phyloP scores from a whole-genome alignment of 2,329 filamentous ascomycete genomes.

The Cytospora chrysosperma region DNA sequence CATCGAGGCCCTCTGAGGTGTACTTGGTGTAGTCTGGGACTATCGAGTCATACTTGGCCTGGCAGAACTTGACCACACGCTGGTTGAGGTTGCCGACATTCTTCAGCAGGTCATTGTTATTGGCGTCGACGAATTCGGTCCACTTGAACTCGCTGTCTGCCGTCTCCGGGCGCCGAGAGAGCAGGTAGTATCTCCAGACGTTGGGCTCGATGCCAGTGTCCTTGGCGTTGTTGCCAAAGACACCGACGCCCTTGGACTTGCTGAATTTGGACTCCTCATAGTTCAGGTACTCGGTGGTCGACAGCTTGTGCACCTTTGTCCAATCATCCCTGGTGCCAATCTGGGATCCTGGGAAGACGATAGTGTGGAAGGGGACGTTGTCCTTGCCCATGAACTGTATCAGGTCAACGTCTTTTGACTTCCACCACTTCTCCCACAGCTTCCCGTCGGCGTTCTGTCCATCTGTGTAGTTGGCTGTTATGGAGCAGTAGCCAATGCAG shows the following conservation, averaged over 20 bases:
- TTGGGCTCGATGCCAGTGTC: slow-evolving; percentile 80
- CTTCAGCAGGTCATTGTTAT: slow-evolving; percentile 69
- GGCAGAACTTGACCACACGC: slow-evolving; percentile 61
- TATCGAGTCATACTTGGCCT: slow-evolving; percentile 43
- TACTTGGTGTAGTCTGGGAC: slow-evolving; percentile 53
- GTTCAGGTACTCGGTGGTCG: slow-evolving; percentile 86
- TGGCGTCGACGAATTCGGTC: slow-evolving; percentile 67
- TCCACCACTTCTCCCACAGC: slow-evolving; percentile 94
- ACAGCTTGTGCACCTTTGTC: slow-evolving; percentile 87
- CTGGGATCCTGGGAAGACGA: slow-evolving; percentile 87
- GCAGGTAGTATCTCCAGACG: slow-evolving; percentile 75
- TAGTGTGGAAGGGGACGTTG: slow-evolving; percentile 78
- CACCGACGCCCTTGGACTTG: slow-evolving; percentile 84
- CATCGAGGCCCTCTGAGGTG: slow-evolving; percentile 50
- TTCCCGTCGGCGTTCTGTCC: slow-evolving; percentile 45
- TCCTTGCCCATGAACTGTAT: slow-evolving; percentile 98
- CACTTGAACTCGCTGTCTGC: slow-evolving; percentile 74
- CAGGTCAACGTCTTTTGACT: slow-evolving; percentile 79
- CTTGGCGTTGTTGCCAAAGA: slow-evolving; percentile 87
- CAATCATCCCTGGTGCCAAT: slow-evolving; percentile 81
- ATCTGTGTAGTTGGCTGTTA: slow-evolving; percentile 83
- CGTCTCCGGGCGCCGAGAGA: slow-evolving; percentile 70
- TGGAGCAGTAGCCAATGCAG: slow-evolving; percentile 94
- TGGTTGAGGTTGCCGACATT: slow-evolving; percentile 63
- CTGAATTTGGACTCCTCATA: slow-evolving; percentile 91